A percentile compares a stretch with the other conserved stretches of the same genome.
Evolutionary conservation across 495 filamentous ascomycete genomes (phyloP).

Genomic region (Corynascus novoguineensis): DNA sequence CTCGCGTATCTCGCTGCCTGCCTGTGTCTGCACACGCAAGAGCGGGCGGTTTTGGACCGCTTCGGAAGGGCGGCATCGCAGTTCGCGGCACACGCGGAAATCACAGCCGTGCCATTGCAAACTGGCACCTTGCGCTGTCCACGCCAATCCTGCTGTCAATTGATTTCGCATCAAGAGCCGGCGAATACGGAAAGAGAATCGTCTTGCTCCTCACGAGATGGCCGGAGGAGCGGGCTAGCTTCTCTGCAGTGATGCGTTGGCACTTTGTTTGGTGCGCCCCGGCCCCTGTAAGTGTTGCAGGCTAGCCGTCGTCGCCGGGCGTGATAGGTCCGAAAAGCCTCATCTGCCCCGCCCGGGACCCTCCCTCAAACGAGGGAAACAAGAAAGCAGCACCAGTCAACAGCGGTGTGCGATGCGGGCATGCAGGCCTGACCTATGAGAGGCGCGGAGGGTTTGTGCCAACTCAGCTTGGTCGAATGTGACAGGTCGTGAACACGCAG

Average conservation of each 20-base stretch:
- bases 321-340: slow-evolving; percentile 31
- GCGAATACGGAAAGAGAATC: slow-evolving; percentile 15
- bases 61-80: neutral
- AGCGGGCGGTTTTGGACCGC: neutral
- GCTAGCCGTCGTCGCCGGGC: slow-evolving; percentile 19
- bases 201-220: slow-evolving; percentile 10
- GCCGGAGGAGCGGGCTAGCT: slow-evolving; percentile 25
- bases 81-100: slow-evolving; percentile 7
- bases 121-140: neutral
- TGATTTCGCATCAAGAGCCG: slow-evolving; percentile 22
- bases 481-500: slow-evolving; percentile 28
- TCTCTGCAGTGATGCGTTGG: slow-evolving; percentile 38
- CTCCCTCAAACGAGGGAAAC: slow-evolving; percentile 20
- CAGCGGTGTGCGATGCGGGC: slow-evolving; percentile 23
- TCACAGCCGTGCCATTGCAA: neutral
- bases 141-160: neutral
- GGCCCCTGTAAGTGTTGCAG: slow-evolving; percentile 29
- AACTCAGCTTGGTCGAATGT: slow-evolving; percentile 31
- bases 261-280: slow-evolving; percentile 28
- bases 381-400: slow-evolving; percentile 23
- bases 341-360: slow-evolving; percentile 24
- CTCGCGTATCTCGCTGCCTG: slow-evolving; percentile 7
- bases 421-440: slow-evolving; percentile 26
- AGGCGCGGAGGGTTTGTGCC: slow-evolving; percentile 26
- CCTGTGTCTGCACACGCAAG: slow-evolving; percentile 1